phyloP scores from a whole-genome alignment of 352 stramenopile species.

The Pythium rhizo-oryzae region DNA sequence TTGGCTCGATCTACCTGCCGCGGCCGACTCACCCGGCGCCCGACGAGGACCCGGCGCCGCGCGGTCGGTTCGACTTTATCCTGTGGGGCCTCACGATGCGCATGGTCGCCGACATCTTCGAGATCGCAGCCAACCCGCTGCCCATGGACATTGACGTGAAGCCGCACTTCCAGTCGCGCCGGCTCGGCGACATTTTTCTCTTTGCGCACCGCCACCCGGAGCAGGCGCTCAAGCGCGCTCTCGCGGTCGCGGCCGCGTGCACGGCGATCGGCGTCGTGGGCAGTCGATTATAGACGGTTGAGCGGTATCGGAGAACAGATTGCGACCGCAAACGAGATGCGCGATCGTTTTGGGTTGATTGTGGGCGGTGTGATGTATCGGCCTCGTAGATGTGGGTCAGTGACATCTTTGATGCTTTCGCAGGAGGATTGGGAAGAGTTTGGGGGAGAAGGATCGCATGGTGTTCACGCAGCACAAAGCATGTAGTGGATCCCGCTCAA shows the following conservation, averaged over 20 bases:
- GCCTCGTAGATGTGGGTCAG: too few species aligned
- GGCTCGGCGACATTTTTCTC: slow-evolving; percentile 51
- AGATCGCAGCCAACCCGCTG: slow-evolving; percentile 39
- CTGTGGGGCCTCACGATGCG: slow-evolving; percentile 84
- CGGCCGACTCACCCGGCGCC: slow-evolving; percentile 42
- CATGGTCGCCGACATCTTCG: slow-evolving; percentile 62
- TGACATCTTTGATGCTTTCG: too few species aligned
- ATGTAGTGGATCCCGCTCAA: too few species aligned
- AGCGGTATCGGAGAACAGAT: neutral
- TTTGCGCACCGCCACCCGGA: slow-evolving; percentile 58
- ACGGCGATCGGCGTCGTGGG: slow-evolving; percentile 39
- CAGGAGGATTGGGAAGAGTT: too few species aligned
- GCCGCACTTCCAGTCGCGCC: slow-evolving; percentile 60
- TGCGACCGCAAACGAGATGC: neutral
- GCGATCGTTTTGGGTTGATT: too few species aligned
- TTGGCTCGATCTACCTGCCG: slow-evolving; percentile 77
- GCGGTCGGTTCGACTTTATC: slow-evolving; percentile 71
- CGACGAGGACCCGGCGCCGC: slow-evolving; percentile 47
- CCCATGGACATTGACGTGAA: slow-evolving; percentile 48
- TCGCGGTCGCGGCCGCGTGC: slow-evolving; percentile 46
- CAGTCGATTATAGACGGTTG: slow-evolving; percentile 26
- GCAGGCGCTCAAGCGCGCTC: slow-evolving; percentile 45
- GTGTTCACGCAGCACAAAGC: too few species aligned
- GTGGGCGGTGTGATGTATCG: too few species aligned
- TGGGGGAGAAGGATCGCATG: too few species aligned